Evolutionary conservation across 2,329 filamentous ascomycete species (phyloP), one percentile per base, ranked within the genome.

Genomic region (Calonectria hongkongensis): DNA sequence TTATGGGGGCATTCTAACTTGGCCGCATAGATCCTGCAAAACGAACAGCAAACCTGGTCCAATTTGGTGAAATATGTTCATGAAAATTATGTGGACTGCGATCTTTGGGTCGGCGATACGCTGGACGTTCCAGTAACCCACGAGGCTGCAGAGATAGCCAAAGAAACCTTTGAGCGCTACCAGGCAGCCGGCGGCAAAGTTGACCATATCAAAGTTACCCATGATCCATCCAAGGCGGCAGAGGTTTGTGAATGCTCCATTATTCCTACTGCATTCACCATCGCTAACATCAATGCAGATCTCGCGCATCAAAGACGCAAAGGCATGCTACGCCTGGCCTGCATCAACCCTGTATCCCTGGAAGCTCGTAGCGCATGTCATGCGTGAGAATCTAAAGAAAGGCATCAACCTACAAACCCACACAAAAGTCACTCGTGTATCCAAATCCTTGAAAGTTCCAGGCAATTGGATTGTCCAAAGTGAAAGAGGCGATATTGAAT

Each of bases 261-360:
- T n/a, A n/a, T 15, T 21, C 43, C 21, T 1, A 8, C 4, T 3
- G n/a, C 2, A 36, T 18, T 10, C 13, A 12, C 0, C 12, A 6
- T n/a, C n/a, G 28, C 58, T 72, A 6, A 69, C 36, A 27, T 3
- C 27, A n/a, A 4, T 28, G 15, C 15, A 74, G 72, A 64, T 72
- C 6, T 69, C 72, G 10, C 72, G 51, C 4, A 67, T 74, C 5
- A 70, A 70, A 28, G 70, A 70, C 18, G 72, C 72, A 45, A 47
- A 72, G 13, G 72, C 72, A 25, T 74, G 72, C 28, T 74, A 74
- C 45, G 72, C 72, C n/a, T 74, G 72, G 72, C 58, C 70, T 45
- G 72, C 72, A 4, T 74, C 72, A 3, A 72, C 72, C 21, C 18
- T 74, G 9, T 62, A 74, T 47, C 72, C 72, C 2, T 74, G 72